These are phyloP conservation scores for Sedum album DNA, from an alignment of 164 flowering plant species.

Conservation along the genomic window DNA sequence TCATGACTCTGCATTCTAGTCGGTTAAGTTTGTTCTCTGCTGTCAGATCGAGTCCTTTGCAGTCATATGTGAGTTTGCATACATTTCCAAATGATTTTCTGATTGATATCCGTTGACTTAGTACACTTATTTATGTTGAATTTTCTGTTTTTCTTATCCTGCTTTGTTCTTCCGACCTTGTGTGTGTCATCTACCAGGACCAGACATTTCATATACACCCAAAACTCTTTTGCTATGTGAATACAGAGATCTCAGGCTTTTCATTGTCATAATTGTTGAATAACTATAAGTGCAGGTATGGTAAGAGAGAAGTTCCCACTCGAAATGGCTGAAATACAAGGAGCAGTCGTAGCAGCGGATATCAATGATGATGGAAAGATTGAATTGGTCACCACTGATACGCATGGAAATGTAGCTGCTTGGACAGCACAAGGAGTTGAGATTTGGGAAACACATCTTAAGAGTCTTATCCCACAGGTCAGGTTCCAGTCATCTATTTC, in stretches of 20 bases:
- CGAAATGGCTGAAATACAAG: conserved; percentile 99
- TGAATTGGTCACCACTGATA: conserved; percentile 84
- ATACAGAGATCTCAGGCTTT: not conserved
- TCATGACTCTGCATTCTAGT: not conserved
- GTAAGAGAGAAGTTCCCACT: conserved; percentile 89
- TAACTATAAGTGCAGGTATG: conserved; percentile 44
- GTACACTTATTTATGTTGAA: not conserved
- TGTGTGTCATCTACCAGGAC: not conserved
- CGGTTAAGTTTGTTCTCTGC: too few species aligned
- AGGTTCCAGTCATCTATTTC: conserved; percentile 5
- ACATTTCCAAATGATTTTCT: not conserved
- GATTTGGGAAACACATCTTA: conserved; percentile 86
- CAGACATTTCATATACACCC: not conserved
- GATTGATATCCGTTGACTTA: not conserved
- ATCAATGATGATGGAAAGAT: conserved; percentile 98
- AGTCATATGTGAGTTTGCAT: not conserved
- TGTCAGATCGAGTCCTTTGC: not conserved
- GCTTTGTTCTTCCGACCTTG: not conserved
- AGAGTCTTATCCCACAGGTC: conserved; percentile 95
- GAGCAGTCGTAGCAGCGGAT: conserved; percentile 83
- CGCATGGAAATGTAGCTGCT: conserved; percentile 96
- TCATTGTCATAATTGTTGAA: not conserved
- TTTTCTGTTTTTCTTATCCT: not conserved
- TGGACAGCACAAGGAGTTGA: conserved; percentile 87
- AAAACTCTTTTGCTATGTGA: not conserved